A percentile compares a stretch with the other conserved stretches of the same genome.
Conservation (phyloP, 108 stramenopile species). For the Skeletonema potamos region DNA sequence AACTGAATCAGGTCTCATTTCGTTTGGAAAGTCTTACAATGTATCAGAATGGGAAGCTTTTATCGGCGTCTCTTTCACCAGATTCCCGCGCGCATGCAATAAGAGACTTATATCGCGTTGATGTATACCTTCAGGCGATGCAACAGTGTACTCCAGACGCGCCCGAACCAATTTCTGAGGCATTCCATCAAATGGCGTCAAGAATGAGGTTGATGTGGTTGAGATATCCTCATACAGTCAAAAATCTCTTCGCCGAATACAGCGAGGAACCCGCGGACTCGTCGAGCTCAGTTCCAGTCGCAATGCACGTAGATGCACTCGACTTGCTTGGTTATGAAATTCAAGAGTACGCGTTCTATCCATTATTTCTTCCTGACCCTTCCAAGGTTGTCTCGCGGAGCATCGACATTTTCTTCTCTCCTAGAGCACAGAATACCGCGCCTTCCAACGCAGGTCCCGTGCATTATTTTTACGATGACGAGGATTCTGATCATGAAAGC, state of each 20-base stretch:
- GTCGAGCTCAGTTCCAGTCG: conserved; percentile 21
- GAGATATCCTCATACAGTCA: conserved; percentile 34
- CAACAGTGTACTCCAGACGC: conserved; percentile 31
- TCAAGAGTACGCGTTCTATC: conserved; percentile 8
- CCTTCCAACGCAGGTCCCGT: background rate
- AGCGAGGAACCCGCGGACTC: conserved; percentile 12
- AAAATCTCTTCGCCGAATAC: conserved; percentile 7
- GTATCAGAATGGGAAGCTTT: conserved; percentile 14
- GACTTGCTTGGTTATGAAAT: conserved; percentile 25
- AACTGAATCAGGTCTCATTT: conserved; percentile 23
- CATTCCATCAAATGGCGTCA: conserved; percentile 9
- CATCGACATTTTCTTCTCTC: conserved; percentile 27
- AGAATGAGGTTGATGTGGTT: conserved; percentile 18
- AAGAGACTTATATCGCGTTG: conserved; percentile 22
- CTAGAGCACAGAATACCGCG: background rate
- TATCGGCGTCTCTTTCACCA: conserved; percentile 11
- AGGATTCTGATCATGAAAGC: background rate
- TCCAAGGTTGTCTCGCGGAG: conserved; percentile 10
- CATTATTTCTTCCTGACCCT: conserved; percentile 28
- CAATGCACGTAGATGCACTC: conserved; percentile 40
- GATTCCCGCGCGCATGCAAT: conserved; percentile 25
- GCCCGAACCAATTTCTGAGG: conserved; percentile 10
- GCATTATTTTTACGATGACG: background rate
- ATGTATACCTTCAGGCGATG: conserved; percentile 32
- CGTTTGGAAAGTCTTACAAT: conserved; percentile 18